Percentiles rank a stretch among this genome's conserved stretches.
Conservation (phyloP, 2,329 filamentous ascomycete genomes). For the Sporothrix brunneoviolacea region DNA sequence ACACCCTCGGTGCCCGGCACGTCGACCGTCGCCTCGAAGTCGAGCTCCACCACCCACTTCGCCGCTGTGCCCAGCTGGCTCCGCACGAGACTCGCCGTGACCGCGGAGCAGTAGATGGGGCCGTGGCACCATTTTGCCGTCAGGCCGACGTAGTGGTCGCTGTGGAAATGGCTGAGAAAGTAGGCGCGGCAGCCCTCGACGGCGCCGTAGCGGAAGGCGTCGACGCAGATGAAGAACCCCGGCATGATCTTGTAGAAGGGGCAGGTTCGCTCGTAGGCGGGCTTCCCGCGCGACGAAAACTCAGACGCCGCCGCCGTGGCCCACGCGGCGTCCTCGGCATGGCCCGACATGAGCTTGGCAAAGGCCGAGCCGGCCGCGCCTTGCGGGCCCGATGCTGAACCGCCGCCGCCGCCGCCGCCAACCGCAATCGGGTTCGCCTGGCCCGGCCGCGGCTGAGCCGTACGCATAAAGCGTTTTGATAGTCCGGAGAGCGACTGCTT, state of each 20-base stretch:
- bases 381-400: not conserved
- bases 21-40: constrained; percentile 74
- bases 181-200: constrained; percentile 90
- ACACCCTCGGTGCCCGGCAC: constrained; percentile 78
- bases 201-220: constrained; percentile 91
- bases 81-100: constrained; percentile 83
- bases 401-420: constrained; percentile 24
- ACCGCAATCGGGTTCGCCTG: constrained; percentile 72
- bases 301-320: constrained; percentile 76
- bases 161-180: constrained; percentile 96
- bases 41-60: constrained; percentile 76
- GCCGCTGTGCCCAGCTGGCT: constrained; percentile 80
- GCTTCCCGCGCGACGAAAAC: constrained; percentile 70
- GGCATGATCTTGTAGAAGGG: constrained; percentile 99
- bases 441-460: constrained; percentile 66
- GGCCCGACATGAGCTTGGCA: constrained; percentile 83
- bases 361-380: constrained; percentile 62
- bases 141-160: constrained; percentile 91
- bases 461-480: constrained; percentile 57
- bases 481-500: constrained; percentile 19
- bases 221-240: constrained; percentile 85
- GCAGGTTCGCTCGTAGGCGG: constrained; percentile 81
- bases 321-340: constrained; percentile 89
- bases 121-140: constrained; percentile 86
- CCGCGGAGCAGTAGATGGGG: constrained; percentile 91